Base-by-base conservation (phyloP, 805 yeast species). In the Candida sithepensis region DNA sequence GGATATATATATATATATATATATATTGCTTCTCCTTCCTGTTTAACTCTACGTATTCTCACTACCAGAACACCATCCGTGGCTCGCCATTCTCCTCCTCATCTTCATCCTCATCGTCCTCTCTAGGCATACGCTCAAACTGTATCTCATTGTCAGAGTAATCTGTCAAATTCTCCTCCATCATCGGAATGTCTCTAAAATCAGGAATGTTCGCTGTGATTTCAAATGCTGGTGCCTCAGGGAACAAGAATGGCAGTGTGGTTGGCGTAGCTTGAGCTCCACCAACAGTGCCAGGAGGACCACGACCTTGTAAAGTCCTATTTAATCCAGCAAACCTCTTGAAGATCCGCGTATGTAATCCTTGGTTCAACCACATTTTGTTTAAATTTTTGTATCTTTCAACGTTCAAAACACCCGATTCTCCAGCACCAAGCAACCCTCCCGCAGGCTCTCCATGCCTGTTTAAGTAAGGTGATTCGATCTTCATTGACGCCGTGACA, bases 381-480 rank as follows among this genome's bases (percentile, higher is more conserved):
- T 77, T 83, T 52, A 85, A 65, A 50, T 79, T 73, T 32, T 72
- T 67, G 63, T 79, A 84, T 45, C 95, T 72, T 21, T 67, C 69
- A 16, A 66, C 52, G 56, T 76, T 77, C 48, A 86, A 68, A 0
- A 69, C 69, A 0, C 88, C 88, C 28, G 72, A 57, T 46, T 74
- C 78, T 41, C 82, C 85, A 16, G 79, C 77, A 13, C 75, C 74
- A 50, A 73, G 68, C 2, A 81, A 72, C 18, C 76, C 75, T 9
- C 71, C 69, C 28, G 85, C 85, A 3, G 84, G 76, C 61, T 87
- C 94, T 20, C 95, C 95, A 63, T 85, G 90, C 4, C 72, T 70
- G 46, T 88, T 85, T 59, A 87, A 66, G 59, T 85, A 87, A 13
- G 92, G 94, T 0, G 88, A 46, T 77, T 77, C 52, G 78, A 71